These are phyloP conservation scores for Cadophora malorum DNA, from an alignment of 2,329 filamentous ascomycete species.

Conservation along the genomic window DNA sequence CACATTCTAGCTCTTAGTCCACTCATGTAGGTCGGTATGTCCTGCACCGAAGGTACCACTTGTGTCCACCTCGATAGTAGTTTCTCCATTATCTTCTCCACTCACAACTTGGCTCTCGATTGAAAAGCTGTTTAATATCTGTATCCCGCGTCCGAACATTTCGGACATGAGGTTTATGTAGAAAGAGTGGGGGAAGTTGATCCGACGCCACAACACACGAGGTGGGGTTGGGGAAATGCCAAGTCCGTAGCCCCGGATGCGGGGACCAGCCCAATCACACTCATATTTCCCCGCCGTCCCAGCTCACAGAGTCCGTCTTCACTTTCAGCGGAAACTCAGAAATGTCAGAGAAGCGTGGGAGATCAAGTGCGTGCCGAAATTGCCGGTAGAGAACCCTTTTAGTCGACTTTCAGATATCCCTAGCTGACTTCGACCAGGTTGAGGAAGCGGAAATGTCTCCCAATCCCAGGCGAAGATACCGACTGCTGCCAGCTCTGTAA, in stretches of 20 bases:
- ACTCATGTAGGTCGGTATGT: neutral
- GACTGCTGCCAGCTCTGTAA: conserved; percentile 27
- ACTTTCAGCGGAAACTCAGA: neutral
- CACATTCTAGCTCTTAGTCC: neutral
- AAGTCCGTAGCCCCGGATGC: neutral
- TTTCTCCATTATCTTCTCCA: neutral
- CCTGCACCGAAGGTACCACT: neutral
- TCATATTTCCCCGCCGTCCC: conserved; percentile 14
- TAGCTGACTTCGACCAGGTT: neutral
- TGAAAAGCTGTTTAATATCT: neutral
- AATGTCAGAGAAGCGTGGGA: conserved; percentile 26
- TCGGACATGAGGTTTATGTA: neutral
- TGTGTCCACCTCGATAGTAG: neutral
- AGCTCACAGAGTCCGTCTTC: neutral
- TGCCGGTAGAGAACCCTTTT: conserved; percentile 23
- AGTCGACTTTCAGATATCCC: neutral
- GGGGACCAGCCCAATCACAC: conserved; percentile 20
- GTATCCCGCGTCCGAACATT: neutral
- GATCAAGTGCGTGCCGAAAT: conserved; percentile 27
- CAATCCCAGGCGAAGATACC: conserved; percentile 2
- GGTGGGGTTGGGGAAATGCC: neutral
- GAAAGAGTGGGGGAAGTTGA: neutral
- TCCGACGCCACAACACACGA: neutral
- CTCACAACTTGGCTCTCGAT: neutral
- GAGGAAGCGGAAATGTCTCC: conserved; percentile 16